These are phyloP conservation scores for Macrophomina pseudophaseolina DNA, from an alignment of 2,329 filamentous ascomycete genomes.

Conservation along the genomic window DNA sequence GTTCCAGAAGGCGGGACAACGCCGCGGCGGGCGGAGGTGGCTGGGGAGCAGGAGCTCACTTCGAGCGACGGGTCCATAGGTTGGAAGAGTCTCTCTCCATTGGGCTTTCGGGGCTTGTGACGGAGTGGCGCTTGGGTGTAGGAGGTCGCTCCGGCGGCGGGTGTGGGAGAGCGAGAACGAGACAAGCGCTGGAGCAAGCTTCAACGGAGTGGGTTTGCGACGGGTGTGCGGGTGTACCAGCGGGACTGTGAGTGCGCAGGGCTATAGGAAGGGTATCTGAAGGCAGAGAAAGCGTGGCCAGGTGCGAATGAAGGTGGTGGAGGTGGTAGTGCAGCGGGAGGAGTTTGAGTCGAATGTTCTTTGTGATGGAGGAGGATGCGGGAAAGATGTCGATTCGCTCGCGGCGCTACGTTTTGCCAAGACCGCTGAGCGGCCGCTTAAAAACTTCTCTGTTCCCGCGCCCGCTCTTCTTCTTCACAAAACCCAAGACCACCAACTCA, in stretches of 20 bases:
- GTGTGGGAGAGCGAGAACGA: conserved; percentile 4
- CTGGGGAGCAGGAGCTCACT: conserved; percentile 60
- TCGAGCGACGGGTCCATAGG: conserved; percentile 81
- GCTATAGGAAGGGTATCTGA: conserved; percentile 7
- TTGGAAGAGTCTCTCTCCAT: conserved; percentile 50
- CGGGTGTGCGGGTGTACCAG: neutral
- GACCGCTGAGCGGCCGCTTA: conserved; percentile 15
- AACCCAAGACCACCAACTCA: conserved; percentile 73
- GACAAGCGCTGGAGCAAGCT: conserved; percentile 19
- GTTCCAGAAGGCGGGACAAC: conserved; percentile 28
- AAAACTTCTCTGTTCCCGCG: conserved; percentile 26
- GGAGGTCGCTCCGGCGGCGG: conserved; percentile 18
- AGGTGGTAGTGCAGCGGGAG: conserved; percentile 21
- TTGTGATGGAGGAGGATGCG: conserved; percentile 23
- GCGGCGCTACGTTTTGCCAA: conserved; percentile 27
- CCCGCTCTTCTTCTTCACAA: conserved; percentile 43
- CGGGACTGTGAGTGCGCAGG: neutral
- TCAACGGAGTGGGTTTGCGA: conserved; percentile 16
- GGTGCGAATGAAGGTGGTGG: neutral
- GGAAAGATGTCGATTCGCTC: conserved; percentile 28
- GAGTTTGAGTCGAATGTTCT: conserved; percentile 19
- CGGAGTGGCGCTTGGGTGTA: conserved; percentile 8
- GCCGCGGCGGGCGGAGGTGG: conserved; percentile 29
- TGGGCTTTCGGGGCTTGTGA: conserved; percentile 29
- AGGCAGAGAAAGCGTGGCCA: neutral